phyloP scores from a whole-genome alignment of 495 filamentous ascomycete species.

The Thozetella sp. region DNA sequence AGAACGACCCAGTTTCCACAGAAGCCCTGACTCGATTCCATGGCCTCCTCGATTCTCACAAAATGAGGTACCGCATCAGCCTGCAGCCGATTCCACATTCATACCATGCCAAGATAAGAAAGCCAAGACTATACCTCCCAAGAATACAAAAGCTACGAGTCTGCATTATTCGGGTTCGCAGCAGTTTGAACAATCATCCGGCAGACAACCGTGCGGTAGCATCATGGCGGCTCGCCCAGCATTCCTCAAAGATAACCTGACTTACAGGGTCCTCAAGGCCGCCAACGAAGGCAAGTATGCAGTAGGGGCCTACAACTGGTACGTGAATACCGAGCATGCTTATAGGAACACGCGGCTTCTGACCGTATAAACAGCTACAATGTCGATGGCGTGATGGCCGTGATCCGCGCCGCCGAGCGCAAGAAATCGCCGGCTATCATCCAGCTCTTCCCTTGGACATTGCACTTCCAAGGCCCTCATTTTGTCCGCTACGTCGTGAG shows the following conservation, averaged over 20 bases:
- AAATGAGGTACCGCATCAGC: too few species aligned
- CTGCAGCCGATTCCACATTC: too few species aligned
- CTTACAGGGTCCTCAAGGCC: background rate
- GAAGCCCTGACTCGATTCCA: too few species aligned
- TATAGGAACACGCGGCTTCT: background rate
- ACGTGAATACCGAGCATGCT: background rate
- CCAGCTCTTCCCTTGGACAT: constrained; percentile 1
- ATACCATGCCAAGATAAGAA: too few species aligned
- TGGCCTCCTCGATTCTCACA: too few species aligned
- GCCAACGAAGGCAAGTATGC: background rate
- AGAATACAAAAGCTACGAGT: too few species aligned
- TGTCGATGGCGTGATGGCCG: background rate
- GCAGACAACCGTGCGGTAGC: too few species aligned
- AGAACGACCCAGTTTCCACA: too few species aligned
- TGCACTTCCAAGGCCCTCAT: background rate
- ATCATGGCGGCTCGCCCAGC: background rate
- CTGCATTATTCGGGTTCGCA: too few species aligned
- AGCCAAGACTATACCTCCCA: too few species aligned
- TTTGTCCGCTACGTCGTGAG: background rate
- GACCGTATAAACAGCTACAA: background rate
- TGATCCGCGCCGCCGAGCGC: background rate
- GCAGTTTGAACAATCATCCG: too few species aligned
- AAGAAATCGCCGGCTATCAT: background rate
- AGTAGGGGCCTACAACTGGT: background rate
- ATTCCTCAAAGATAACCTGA: background rate